A percentile compares a stretch with the other conserved stretches of the same genome.
These are phyloP conservation scores for Colletotrichum sp. DNA, from an alignment of 2,329 filamentous ascomycete species.

Conservation along the genomic window DNA sequence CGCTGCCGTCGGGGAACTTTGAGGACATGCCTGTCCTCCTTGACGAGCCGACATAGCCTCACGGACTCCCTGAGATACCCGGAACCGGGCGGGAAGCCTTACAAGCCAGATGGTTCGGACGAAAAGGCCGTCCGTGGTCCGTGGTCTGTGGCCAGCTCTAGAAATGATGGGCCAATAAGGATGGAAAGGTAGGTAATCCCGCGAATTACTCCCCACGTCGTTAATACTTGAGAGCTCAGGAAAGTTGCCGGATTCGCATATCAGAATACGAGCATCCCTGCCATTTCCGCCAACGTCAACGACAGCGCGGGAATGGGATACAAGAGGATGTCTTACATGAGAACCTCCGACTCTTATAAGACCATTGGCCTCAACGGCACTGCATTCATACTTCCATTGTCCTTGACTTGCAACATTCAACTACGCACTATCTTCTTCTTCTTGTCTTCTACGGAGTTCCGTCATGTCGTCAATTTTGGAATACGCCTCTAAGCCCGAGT, in stretches of 20 bases:
- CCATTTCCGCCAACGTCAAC: not conserved
- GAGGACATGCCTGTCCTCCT: not conserved
- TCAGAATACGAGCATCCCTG: not conserved
- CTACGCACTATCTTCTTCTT: not conserved
- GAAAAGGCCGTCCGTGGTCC: not conserved
- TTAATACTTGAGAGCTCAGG: not conserved
- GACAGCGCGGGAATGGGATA: not conserved
- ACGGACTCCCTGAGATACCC: not conserved
- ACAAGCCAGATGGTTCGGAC: not conserved
- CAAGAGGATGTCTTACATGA: not conserved
- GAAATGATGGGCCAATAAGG: not conserved
- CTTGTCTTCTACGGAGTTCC: not conserved
- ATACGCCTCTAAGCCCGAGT: not conserved
- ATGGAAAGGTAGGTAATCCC: not conserved
- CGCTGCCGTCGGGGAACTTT: accelerated
- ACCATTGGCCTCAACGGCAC: not conserved
- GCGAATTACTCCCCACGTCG: not conserved
- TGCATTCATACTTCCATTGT: not conserved
- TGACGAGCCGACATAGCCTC: not conserved
- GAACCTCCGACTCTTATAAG: not conserved
- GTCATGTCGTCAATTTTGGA: not conserved
- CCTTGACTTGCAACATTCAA: not conserved
- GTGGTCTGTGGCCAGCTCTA: not conserved
- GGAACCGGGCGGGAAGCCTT: not conserved
- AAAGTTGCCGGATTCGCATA: not conserved